Percentiles rank a stretch among this genome's conserved stretches.
Evolutionary conservation across 1,284 basidiomycete species (phyloP).

Genomic region (Fereydounia khargensis): DNA sequence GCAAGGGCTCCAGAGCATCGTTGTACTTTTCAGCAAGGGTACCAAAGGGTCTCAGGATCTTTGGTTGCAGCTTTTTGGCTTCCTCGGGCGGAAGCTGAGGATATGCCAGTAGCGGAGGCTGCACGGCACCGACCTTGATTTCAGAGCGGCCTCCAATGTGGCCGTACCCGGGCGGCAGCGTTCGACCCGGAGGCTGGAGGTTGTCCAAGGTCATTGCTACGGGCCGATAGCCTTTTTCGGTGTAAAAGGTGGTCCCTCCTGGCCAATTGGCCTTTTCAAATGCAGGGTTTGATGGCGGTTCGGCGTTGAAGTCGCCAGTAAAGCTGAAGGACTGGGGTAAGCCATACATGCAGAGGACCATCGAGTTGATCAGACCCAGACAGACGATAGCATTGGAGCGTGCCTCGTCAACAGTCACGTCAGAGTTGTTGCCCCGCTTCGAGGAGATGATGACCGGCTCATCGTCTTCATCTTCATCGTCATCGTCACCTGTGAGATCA

Average conservation of each 20-base stretch:
- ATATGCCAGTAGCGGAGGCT: constrained; percentile 14
- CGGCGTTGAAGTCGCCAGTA: constrained; percentile 12
- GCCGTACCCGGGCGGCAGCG: constrained; percentile 16
- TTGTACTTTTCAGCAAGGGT: constrained; percentile 35
- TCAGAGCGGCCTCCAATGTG: constrained; percentile 8
- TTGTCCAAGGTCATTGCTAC: constrained; percentile 24
- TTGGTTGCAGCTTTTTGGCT: constrained; percentile 1
- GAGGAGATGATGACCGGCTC: constrained; percentile 37
- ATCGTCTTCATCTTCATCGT: constrained; percentile 39
- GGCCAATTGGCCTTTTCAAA: constrained; percentile 29
- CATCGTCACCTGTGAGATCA: constrained; percentile 32
- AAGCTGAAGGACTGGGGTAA: constrained; percentile 30
- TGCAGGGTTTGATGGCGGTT: constrained; percentile 22
- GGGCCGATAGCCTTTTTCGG: constrained; percentile 42
- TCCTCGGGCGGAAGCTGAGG: constrained; percentile 12
- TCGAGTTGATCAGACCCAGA: constrained; percentile 41
- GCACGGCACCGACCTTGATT: constrained; percentile 33
- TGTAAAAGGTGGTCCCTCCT: constrained; percentile 28
- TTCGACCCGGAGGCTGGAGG: constrained; percentile 6
- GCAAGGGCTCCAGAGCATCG: constrained; percentile 20
- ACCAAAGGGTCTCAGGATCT: constrained; percentile 21
- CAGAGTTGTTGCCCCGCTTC: constrained; percentile 10
- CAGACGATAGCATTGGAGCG: constrained; percentile 42
- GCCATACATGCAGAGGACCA: constrained; percentile 47
- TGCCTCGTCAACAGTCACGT: constrained; percentile 27